Percentiles rank a stretch among this genome's conserved stretches.
Conservation (phyloP, 164 flowering plant species). For the Tetracentron sinense region DNA sequence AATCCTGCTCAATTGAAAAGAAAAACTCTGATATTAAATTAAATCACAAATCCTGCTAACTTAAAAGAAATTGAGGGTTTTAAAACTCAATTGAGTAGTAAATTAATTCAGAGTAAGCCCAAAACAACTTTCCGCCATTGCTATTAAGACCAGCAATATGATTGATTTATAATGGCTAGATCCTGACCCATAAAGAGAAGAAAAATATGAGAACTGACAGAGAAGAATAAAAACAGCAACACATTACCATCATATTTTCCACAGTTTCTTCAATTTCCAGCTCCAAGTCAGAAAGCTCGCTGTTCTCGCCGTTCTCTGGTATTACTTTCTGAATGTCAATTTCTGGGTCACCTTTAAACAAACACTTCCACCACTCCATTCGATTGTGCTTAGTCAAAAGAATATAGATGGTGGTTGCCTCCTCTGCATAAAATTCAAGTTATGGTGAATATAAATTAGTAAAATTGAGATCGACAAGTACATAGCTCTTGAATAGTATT, state of each 20-base stretch:
- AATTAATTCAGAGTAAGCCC: no score
- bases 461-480: no score
- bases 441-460: neutral
- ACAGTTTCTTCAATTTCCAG: slow-evolving; percentile 83
- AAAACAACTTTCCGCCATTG: no score
- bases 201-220: no score
- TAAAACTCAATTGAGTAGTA: no score
- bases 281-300: slow-evolving; percentile 82
- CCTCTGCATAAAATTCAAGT: slow-evolving; percentile 55
- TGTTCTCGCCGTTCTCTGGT: slow-evolving; percentile 83
- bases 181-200: neutral
- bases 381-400: slow-evolving; percentile 83
- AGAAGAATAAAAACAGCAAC: neutral
- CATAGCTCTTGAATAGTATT: no score
- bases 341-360: slow-evolving; percentile 91
- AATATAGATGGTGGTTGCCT: slow-evolving; percentile 55
- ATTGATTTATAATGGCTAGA: neutral
- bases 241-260: slow-evolving; percentile 92
- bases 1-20: no score
- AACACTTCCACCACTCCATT: slow-evolving; percentile 95
- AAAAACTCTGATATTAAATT: no score
- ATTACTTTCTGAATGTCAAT: slow-evolving; percentile 90
- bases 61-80: no score
- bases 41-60: no score
- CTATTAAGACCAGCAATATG: neutral